A percentile compares a stretch with the other conserved stretches of the same genome.
These are phyloP conservation scores for Dioscorea zingiberensis DNA, from an alignment of 106 monocot species.

Conservation along the genomic window DNA sequence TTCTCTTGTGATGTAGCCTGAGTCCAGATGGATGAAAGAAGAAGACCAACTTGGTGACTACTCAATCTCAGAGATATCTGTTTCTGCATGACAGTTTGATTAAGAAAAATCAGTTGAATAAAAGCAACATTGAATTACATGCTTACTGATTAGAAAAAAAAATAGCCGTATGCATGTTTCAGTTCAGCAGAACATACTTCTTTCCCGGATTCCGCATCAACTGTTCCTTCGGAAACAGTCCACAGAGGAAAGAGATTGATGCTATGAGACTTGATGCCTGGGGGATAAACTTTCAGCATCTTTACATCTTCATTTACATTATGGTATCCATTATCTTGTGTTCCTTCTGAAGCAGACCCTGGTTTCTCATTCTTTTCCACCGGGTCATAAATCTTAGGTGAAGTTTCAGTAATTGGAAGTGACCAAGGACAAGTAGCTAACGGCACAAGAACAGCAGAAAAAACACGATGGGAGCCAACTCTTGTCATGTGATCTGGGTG, in stretches of 20 bases:
- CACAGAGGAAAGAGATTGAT: neutral
- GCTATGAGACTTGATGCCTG: slow-evolving; percentile 4
- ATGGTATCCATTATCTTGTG: slow-evolving; percentile 4
- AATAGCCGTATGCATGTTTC: neutral
- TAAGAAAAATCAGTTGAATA: neutral
- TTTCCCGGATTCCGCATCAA: slow-evolving; percentile 19
- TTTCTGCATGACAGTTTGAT: slow-evolving; percentile 31
- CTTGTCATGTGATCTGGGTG: slow-evolving; percentile 76
- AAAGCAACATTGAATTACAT: too few relatives aligned
- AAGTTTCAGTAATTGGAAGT: slow-evolving; percentile 23
- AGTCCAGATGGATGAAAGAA: slow-evolving; percentile 89
- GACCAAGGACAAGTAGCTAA: slow-evolving; percentile 49
- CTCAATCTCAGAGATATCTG: slow-evolving; percentile 57
- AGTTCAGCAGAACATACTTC: slow-evolving; percentile 29
- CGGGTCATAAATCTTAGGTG: slow-evolving; percentile 25
- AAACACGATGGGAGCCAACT: slow-evolving; percentile 74
- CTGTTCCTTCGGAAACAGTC: slow-evolving; percentile 8
- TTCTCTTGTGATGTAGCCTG: slow-evolving; percentile 71
- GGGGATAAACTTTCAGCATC: slow-evolving; percentile 3
- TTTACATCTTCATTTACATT: slow-evolving; percentile 9
- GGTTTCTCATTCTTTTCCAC: slow-evolving; percentile 2
- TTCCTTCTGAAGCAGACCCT: slow-evolving; percentile 14
- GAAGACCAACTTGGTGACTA: slow-evolving; percentile 66
- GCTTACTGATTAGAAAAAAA: neutral
- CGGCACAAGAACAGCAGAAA: slow-evolving; percentile 67